These are phyloP conservation scores for Starmerella cellae DNA, from an alignment of 805 yeast species.

Conservation along the genomic window DNA sequence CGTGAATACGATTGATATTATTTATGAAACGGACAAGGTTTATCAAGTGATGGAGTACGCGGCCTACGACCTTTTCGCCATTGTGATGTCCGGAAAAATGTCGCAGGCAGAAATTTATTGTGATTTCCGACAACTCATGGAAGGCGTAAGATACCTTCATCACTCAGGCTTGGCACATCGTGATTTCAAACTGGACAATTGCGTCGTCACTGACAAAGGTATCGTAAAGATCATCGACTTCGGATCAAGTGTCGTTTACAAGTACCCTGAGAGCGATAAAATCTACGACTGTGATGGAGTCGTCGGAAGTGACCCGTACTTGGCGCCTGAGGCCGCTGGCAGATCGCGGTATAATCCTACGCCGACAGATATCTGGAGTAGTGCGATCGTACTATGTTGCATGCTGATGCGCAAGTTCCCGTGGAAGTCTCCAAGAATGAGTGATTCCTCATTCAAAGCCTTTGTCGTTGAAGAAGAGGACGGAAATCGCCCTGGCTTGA, in stretches of 20 bases:
- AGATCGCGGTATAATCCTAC: conserved; percentile 76
- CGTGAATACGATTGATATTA: conserved; percentile 80
- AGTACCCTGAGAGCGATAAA: conserved; percentile 67
- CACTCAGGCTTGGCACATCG: conserved; percentile 74
- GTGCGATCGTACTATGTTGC: conserved; percentile 81
- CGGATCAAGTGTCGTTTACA: conserved; percentile 84
- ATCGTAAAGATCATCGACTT: conserved; percentile 84
- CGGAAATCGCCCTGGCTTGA: conserved; percentile 40
- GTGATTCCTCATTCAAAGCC: conserved; percentile 70
- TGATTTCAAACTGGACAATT: conserved; percentile 82
- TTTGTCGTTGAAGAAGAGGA: conserved; percentile 36
- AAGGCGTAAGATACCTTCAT: conserved; percentile 72
- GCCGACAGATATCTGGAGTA: conserved; percentile 90
- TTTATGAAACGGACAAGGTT: conserved; percentile 74
- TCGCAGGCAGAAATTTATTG: conserved; percentile 63
- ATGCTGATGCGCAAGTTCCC: conserved; percentile 87
- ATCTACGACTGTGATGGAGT: conserved; percentile 69
- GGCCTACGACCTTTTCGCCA: conserved; percentile 83
- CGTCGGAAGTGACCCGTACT: conserved; percentile 78
- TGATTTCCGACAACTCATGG: conserved; percentile 75
- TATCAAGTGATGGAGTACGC: conserved; percentile 92
- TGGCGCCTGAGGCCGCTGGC: conserved; percentile 85
- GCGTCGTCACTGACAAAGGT: conserved; percentile 72
- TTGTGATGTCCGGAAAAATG: conserved; percentile 90
- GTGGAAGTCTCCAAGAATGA: conserved; percentile 79